A percentile compares a stretch with the other conserved stretches of the same genome.
Conservation (phyloP, 768 basidiomycete genomes). For the Suillus fuscotomentosus region DNA sequence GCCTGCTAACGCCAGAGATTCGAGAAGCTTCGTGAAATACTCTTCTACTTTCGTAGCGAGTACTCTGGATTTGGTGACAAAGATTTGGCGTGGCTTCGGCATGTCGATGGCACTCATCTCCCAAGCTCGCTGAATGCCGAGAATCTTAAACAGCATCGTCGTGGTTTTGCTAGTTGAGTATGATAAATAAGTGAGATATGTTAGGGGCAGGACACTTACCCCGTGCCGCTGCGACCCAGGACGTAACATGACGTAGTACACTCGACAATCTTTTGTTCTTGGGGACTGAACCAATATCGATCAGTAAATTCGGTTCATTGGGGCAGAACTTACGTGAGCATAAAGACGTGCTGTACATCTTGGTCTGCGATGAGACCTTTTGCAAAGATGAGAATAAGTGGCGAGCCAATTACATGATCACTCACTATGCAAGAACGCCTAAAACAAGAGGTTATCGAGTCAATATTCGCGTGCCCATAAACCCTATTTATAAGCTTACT, state of each 20-base stretch:
- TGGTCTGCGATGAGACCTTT: slow-evolving; percentile 23
- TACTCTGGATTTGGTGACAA: slow-evolving; percentile 67
- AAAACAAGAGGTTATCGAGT: background rate
- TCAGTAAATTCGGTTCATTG: background rate
- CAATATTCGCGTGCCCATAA: background rate
- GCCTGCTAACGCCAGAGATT: slow-evolving; percentile 39
- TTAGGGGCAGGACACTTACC: slow-evolving; percentile 37
- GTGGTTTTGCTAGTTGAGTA: slow-evolving; percentile 59
- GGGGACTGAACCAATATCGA: slow-evolving; percentile 23
- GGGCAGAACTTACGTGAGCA: slow-evolving; percentile 17
- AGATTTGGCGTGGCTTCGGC: slow-evolving; percentile 61
- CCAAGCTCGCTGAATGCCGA: slow-evolving; percentile 61
- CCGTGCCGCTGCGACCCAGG: slow-evolving; percentile 71
- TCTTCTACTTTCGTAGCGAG: slow-evolving; percentile 69
- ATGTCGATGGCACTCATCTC: slow-evolving; percentile 32
- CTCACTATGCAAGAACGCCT: slow-evolving; percentile 25
- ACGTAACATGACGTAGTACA: slow-evolving; percentile 63
- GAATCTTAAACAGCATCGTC: slow-evolving; percentile 75
- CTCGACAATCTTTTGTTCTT: slow-evolving; percentile 58
- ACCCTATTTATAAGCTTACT: slow-evolving; percentile 6
- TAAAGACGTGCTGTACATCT: slow-evolving; percentile 26
- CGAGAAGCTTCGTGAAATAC: slow-evolving; percentile 53
- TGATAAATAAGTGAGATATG: background rate
- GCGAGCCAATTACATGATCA: background rate
- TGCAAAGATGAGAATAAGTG: background rate